Conservation (phyloP, 169 alveolate genomes). For the Haemoproteus tartakovskyi region DNA sequence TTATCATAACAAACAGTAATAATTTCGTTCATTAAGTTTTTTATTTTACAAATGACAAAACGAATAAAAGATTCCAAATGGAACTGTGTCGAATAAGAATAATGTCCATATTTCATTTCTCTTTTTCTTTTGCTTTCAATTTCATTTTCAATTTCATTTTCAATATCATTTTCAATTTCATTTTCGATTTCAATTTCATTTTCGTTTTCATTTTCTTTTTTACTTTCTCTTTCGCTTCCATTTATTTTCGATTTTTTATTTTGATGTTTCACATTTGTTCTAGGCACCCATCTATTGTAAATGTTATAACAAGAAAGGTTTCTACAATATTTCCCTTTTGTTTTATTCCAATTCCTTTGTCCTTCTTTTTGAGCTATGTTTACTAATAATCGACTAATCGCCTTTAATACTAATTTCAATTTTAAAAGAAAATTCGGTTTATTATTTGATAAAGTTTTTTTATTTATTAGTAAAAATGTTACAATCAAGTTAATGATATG, state of each 20-base stretch:
- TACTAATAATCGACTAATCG: slow-evolving; percentile 36
- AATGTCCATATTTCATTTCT: not conserved
- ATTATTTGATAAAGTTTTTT: slow-evolving; percentile 9
- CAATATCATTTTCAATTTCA: no score
- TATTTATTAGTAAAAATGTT: slow-evolving; percentile 20
- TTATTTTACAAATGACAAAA: slow-evolving; percentile 21
- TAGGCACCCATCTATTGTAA: not conserved
- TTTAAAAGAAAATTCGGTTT: slow-evolving; percentile 9
- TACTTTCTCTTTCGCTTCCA: not conserved
- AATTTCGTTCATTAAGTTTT: slow-evolving; percentile 41
- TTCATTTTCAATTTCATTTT: not conserved
- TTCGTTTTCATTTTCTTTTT: no score
- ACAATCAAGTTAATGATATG: slow-evolving; percentile 29
- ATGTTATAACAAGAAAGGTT: no score
- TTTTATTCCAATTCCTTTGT: not conserved
- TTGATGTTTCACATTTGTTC: not conserved
- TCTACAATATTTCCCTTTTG: not conserved
- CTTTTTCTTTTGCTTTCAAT: no score
- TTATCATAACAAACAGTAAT: slow-evolving; percentile 45
- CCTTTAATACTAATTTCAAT: slow-evolving; percentile 29
- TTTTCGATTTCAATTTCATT: no score
- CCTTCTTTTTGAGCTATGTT: slow-evolving; percentile 10
- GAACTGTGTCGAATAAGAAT: not conserved
- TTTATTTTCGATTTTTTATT: no score
- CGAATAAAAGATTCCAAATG: not conserved